Conservation (phyloP, 352 stramenopile species). For the Globisporangium echinulatum region DNA sequence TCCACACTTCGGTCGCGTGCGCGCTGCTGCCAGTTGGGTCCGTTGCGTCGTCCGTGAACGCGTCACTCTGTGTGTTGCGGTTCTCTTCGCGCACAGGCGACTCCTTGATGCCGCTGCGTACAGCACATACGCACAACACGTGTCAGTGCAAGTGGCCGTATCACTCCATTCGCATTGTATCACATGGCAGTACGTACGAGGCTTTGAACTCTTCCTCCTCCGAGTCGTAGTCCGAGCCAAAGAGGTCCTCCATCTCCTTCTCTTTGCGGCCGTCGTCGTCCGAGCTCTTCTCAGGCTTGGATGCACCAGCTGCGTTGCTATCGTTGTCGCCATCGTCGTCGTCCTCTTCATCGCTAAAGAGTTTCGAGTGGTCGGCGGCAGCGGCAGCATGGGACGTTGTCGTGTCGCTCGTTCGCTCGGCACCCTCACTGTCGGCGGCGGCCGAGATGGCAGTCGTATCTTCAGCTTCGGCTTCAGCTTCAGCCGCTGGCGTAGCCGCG, state of each 20-base stretch:
- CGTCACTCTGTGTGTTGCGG: slow-evolving; percentile 27
- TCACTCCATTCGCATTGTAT: too few relatives aligned
- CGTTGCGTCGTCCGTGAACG: slow-evolving; percentile 36
- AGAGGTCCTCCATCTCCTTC: slow-evolving; percentile 86
- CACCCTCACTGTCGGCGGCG: too few relatives aligned
- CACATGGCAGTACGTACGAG: slow-evolving; percentile 34
- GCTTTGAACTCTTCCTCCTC: slow-evolving; percentile 87
- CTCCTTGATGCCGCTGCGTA: slow-evolving; percentile 71
- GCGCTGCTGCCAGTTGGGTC: slow-evolving; percentile 22
- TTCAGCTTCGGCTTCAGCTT: neutral
- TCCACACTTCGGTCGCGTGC: slow-evolving; percentile 53
- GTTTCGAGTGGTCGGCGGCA: slow-evolving; percentile 30
- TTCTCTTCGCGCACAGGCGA: slow-evolving; percentile 60
- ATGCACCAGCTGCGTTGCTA: slow-evolving; percentile 21
- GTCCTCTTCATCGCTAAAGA: slow-evolving; percentile 72
- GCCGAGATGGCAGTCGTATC: neutral
- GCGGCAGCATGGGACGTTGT: neutral
- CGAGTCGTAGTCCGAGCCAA: slow-evolving; percentile 86
- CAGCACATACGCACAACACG: slow-evolving; percentile 3
- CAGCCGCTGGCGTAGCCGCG: neutral
- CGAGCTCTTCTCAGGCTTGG: slow-evolving; percentile 24
- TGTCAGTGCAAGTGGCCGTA: neutral
- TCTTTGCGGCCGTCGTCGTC: slow-evolving; percentile 38
- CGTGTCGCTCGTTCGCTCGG: slow-evolving; percentile 6
- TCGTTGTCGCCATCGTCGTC: slow-evolving; percentile 44